These are phyloP conservation scores for Chrysanthemum makinoi DNA, from an alignment of 129 eudicot species.

Conservation along the genomic window DNA sequence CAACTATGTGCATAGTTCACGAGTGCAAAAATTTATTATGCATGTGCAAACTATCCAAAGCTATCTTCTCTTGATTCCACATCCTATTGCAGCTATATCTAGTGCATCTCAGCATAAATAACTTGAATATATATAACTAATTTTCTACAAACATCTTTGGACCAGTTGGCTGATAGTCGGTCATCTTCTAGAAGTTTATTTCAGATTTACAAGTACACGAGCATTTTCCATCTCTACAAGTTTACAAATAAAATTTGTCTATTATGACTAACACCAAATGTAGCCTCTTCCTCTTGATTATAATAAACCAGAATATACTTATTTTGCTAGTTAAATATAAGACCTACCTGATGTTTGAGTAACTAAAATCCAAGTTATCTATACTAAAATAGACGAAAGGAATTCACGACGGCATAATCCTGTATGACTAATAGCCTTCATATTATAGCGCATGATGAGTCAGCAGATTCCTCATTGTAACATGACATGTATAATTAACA, in stretches of 20 bases:
- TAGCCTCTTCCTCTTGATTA: slow-evolving; percentile 25
- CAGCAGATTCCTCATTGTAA: too few species aligned
- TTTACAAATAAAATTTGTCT: background rate
- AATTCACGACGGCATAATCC: background rate
- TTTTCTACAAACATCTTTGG: slow-evolving; percentile 1
- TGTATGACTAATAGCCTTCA: slow-evolving; percentile 9
- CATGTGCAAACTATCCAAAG: background rate
- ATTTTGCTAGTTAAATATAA: background rate
- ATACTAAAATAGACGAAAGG: background rate
- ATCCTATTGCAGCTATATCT: slow-evolving; percentile 6
- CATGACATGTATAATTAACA: background rate
- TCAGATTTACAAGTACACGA: background rate
- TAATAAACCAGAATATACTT: background rate
- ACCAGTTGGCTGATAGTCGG: background rate
- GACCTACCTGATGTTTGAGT: background rate
- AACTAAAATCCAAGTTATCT: slow-evolving; percentile 5
- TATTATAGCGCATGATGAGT: background rate
- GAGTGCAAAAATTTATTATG: background rate
- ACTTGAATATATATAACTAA: slow-evolving; percentile 3
- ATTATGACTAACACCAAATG: slow-evolving; percentile 5
- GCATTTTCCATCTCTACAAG: background rate
- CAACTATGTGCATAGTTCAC: background rate
- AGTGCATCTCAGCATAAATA: background rate
- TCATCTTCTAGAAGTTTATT: background rate
- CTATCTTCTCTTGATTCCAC: slow-evolving; percentile 9